Percentiles rank a stretch among this genome's conserved stretches.
These are phyloP conservation scores for Suhomyces pyralidae DNA, from an alignment of 805 yeast genomes.

Conservation along the genomic window DNA sequence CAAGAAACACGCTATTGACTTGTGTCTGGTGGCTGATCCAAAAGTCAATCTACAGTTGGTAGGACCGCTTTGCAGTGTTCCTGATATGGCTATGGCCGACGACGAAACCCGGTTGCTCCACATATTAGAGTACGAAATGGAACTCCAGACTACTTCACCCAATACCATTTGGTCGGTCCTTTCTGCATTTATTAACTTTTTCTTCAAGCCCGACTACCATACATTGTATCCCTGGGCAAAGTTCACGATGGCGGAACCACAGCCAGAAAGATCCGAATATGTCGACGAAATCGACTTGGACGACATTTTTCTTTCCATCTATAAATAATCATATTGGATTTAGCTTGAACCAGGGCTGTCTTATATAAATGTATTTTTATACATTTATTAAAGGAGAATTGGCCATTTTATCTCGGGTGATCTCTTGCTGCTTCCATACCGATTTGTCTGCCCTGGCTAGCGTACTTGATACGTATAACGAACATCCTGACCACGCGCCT, in stretches of 20 bases:
- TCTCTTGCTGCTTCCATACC: constrained; percentile 19
- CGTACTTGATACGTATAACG: constrained; percentile 24
- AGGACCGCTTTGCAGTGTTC: constrained; percentile 15
- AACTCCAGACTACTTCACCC: not conserved
- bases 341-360: no score
- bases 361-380: no score
- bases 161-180: not conserved
- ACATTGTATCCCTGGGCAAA: constrained; percentile 17
- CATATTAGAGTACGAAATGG: constrained; percentile 16
- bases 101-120: constrained; percentile 14
- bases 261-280: not conserved
- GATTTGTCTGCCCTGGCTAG: constrained; percentile 12
- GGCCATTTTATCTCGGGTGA: constrained; percentile 17
- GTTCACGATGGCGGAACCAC: not conserved
- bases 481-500: constrained; percentile 33
- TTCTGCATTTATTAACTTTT: not conserved
- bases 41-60: constrained; percentile 2
- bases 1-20: constrained; percentile 5
- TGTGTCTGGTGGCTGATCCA: constrained; percentile 1
- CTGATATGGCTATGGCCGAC: constrained; percentile 6
- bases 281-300: constrained; percentile 4
- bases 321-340: no score
- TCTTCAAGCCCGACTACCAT: constrained; percentile 6
- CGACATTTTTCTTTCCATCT: constrained; percentile 1
- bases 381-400: no score